Evolutionary conservation across 495 filamentous ascomycete genomes (phyloP), one percentile per base, ranked within the genome.

Genomic region (Chlorociboria aeruginascens): DNA sequence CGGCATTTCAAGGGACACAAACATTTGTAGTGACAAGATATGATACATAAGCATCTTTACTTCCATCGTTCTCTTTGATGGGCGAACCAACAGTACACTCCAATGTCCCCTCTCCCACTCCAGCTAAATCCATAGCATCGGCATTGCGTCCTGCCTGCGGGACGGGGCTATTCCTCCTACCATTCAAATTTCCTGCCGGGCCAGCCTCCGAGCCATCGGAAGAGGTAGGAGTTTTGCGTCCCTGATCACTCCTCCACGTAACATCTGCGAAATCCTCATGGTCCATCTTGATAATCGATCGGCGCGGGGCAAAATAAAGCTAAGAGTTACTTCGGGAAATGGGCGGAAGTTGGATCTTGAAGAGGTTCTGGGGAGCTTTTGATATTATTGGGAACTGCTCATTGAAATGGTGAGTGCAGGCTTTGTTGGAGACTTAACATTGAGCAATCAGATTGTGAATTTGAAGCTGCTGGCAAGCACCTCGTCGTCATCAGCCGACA

Each of bases 11-110:
- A 6, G 16, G 43, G 30, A 36, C 11, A 71, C 79, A 36, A 69
- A 95, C 92, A 66, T 85, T 71, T 25, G 93, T 95, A 38, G 87
- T 89, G 49, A 97, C 87, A 25, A 89, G 67, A 66, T 97, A 98
- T 7, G 90, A 96, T 42, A 97, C 82, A 69, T 90, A 98, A 42
- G 86, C 83, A 67, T 97, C 89, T 65, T 95, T 96, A 43, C 89
- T 93, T n/a, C 93, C 90, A 58, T 96, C 88, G 55, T 85, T 86
- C 66, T 95, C 92, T 61, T 95, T 96, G 56, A 86, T 72, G 13
- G 92, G 89, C 36, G 78, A 72, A 39, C 78, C 76, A 20, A 98
- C 89, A 31, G 63, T 78, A 61, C 87, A 95, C 56, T 95, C 85
- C 37, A 98, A 74, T 25, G 77, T 74, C 43, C 89, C 89, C 44